Evolutionary conservation across 1,284 basidiomycete species (phyloP).

Genomic region (Sparassis latifolia): DNA sequence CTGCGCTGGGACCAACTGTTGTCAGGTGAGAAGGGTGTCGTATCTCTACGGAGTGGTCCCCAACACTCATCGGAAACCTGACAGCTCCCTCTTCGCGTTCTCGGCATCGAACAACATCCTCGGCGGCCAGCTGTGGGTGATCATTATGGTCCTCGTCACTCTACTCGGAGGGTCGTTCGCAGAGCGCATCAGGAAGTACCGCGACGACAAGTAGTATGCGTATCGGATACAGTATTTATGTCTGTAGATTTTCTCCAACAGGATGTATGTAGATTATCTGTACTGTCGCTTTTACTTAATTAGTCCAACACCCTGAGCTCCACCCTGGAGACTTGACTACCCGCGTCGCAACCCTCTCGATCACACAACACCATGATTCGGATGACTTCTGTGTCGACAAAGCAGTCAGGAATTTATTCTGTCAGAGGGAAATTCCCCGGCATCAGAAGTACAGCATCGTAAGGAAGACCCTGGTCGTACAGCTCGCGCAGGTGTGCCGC

Average conservation of each 20-base stretch:
- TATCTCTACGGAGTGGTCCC: neutral
- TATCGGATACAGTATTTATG: too few relatives aligned
- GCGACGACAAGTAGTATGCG: slow-evolving; percentile 5
- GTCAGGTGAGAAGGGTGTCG: slow-evolving; percentile 20
- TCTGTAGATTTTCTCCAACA: too few relatives aligned
- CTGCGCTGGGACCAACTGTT: slow-evolving; percentile 49
- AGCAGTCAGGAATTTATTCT: too few relatives aligned
- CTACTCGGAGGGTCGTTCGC: slow-evolving; percentile 16
- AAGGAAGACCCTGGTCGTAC: slow-evolving; percentile 26
- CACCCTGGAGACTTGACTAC: too few relatives aligned
- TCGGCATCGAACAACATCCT: slow-evolving; percentile 29
- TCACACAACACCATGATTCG: too few relatives aligned
- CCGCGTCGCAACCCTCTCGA: too few relatives aligned
- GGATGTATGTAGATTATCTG: too few relatives aligned
- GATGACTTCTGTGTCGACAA: too few relatives aligned
- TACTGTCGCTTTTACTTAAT: too few relatives aligned
- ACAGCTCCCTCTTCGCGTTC: slow-evolving; percentile 43
- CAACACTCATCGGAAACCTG: neutral
- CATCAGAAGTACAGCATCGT: slow-evolving; percentile 5
- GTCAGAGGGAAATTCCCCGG: too few relatives aligned
- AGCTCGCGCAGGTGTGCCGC: slow-evolving; percentile 38
- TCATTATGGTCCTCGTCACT: slow-evolving; percentile 21
- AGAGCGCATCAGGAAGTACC: slow-evolving; percentile 17
- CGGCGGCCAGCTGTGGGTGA: slow-evolving; percentile 34
- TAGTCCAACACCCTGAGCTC: too few relatives aligned